Conservation (phyloP, 106 monocot species). For the Dioscorea zingiberensis region DNA sequence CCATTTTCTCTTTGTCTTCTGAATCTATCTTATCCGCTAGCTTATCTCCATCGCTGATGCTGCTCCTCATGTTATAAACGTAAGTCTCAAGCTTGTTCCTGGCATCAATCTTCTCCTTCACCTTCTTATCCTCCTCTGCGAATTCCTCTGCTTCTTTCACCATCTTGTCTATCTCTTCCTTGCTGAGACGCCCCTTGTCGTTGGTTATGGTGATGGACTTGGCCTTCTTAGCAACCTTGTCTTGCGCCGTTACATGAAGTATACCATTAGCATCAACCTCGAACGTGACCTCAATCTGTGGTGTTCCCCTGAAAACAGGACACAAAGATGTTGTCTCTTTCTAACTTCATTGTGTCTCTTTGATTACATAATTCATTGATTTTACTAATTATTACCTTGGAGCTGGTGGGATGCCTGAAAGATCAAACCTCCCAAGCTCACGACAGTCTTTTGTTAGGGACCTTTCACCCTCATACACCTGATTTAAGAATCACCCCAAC, state of each 20-base stretch:
- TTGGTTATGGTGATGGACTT: slow-evolving; percentile 55
- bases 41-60: slow-evolving; percentile 29
- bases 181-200: slow-evolving; percentile 46
- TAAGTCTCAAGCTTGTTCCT: slow-evolving; percentile 44
- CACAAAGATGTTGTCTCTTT: background rate
- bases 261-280: slow-evolving; percentile 52
- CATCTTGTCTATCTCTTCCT: slow-evolving; percentile 57
- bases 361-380: background rate
- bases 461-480: slow-evolving; percentile 53
- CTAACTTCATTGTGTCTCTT: no score
- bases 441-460: slow-evolving; percentile 42
- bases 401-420: slow-evolving; percentile 40
- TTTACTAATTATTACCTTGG: slow-evolving; percentile 19
- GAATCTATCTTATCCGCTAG: slow-evolving; percentile 32
- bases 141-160: slow-evolving; percentile 46
- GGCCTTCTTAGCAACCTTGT: slow-evolving; percentile 33
- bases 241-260: slow-evolving; percentile 44
- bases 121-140: slow-evolving; percentile 40
- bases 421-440: slow-evolving; percentile 36
- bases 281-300: slow-evolving; percentile 46
- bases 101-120: slow-evolving; percentile 42
- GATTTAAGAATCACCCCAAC: background rate
- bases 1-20: slow-evolving; percentile 38
- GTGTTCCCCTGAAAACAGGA: slow-evolving; percentile 17
- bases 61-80: slow-evolving; percentile 47